Conservation (phyloP, 164 flowering plant species). For the Piper betle region DNA sequence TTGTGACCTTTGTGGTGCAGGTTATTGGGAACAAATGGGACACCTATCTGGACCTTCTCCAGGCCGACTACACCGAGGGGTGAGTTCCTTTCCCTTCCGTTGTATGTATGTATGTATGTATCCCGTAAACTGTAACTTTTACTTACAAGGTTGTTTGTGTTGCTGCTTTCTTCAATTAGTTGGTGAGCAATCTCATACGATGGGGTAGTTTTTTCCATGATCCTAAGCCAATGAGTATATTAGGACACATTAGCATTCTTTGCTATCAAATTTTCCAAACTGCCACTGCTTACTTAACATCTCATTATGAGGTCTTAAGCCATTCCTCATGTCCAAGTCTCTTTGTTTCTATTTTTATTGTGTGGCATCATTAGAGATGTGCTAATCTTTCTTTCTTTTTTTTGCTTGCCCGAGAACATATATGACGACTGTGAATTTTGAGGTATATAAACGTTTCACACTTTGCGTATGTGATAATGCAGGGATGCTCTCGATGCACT, state of each 20-base stretch:
- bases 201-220: no score
- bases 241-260: no score
- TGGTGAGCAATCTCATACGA: no score
- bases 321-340: background rate
- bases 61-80: constrained; percentile 85
- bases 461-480: constrained; percentile 6
- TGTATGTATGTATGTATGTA: background rate
- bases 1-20: constrained; percentile 10
- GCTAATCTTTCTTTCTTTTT: no score
- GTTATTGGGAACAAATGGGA: constrained; percentile 94
- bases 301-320: no score
- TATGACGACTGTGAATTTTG: background rate
- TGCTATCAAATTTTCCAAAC: no score
- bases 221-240: no score
- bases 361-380: background rate
- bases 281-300: no score
- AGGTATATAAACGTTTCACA: background rate
- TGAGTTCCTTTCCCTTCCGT: constrained; percentile 9
- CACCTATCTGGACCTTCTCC: constrained; percentile 73
- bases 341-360: background rate
- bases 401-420: no score
- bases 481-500: constrained; percentile 94
- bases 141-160: no score
- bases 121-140: background rate
- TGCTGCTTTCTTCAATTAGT: background rate